Base-by-base conservation (phyloP, 2,329 filamentous ascomycete species). In the Chaetomium globosum region DNA sequence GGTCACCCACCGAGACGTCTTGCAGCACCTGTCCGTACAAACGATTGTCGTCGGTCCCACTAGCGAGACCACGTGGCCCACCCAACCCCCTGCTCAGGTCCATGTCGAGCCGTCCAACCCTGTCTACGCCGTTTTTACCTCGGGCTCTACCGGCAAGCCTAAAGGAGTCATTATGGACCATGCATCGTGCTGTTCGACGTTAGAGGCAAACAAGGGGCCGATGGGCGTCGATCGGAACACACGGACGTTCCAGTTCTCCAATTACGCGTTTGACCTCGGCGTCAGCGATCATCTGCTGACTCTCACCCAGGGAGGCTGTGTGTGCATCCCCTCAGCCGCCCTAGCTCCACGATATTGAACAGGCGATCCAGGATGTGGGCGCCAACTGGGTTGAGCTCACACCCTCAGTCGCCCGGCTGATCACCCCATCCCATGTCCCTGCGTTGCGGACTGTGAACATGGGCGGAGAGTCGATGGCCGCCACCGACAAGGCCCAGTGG, bases 291-390 rank as follows among this genome's bases (percentile, higher is more conserved):
- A 51, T 28, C 48, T 51, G 48, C 48, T 51, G 48, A 21, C 48
- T 21, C 48, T 51, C 21, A 51, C 48, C 48, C 48, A 51, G 48
- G 48, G 48, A 3, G 48, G 48, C n/a, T 51, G 48, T 13, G 48
- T 51, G 48, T 51, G 48, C 48, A 51, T 51, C 48, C 48, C 48
- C 48, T 51, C 48, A 21, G 48, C 48, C 48, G 48, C 48, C 48
- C 48, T n/a, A 51, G 48, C 48, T 51, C 8, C 48, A 51, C 48
- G 48, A 51, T 7, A 51, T 51, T 26, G 48, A 51, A 51, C 48
- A 51, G 48, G 48, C 48, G n/a, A 51, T 51, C 48, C 48, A 51
- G 48, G 48, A 51, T 21, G n/a, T 51, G 48, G 48, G 48, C 6
- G 21, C 48, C 21, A 51, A 51, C 48, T 51, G 48, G 48, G 48